A percentile compares a stretch with the other conserved stretches of the same genome.
Conservation (phyloP, 2,329 filamentous ascomycete genomes). For the Mariannaea elegans region DNA sequence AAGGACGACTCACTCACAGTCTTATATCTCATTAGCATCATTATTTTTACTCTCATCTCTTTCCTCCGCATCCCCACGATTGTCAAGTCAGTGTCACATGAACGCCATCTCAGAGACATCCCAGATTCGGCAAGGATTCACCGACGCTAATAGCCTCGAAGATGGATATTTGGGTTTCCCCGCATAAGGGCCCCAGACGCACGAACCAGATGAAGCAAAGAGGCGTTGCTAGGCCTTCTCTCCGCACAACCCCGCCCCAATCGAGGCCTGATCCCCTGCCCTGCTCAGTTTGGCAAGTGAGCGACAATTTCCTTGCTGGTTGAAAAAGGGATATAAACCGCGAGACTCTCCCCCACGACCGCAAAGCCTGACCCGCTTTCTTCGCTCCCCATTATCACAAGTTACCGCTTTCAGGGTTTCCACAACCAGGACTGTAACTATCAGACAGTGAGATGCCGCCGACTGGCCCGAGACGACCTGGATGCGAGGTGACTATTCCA, state of each 20-base stretch:
- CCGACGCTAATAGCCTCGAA: slow-evolving; percentile 11
- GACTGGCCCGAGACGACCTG: slow-evolving; percentile 25
- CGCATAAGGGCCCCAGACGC: slow-evolving; percentile 11
- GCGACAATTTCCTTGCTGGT: slow-evolving; percentile 24
- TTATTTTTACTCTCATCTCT: neutral
- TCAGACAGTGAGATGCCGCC: slow-evolving; percentile 22
- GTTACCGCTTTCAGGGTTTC: slow-evolving; percentile 1
- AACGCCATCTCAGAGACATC: neutral
- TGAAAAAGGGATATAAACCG: slow-evolving; percentile 33
- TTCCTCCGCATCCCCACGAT: neutral
- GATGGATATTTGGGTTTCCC: slow-evolving; percentile 16
- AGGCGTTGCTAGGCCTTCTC: slow-evolving; percentile 17
- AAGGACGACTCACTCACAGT: neutral
- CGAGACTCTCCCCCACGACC: slow-evolving; percentile 14
- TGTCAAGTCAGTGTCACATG: no score
- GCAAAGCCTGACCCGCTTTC: slow-evolving; percentile 1
- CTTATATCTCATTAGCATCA: slow-evolving; percentile 2
- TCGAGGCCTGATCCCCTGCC: neutral
- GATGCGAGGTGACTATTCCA: slow-evolving; percentile 25
- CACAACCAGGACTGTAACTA: neutral
- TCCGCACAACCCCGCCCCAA: slow-evolving; percentile 9
- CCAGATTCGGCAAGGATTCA: slow-evolving; percentile 24
- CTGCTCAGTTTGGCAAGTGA: slow-evolving; percentile 9
- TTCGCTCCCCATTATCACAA: neutral
- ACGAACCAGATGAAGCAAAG: slow-evolving; percentile 12